These are phyloP conservation scores for Marchantia polymorpha DNA, from an alignment of 225 moss, liverwort and hornwort species.

Conservation along the genomic window DNA sequence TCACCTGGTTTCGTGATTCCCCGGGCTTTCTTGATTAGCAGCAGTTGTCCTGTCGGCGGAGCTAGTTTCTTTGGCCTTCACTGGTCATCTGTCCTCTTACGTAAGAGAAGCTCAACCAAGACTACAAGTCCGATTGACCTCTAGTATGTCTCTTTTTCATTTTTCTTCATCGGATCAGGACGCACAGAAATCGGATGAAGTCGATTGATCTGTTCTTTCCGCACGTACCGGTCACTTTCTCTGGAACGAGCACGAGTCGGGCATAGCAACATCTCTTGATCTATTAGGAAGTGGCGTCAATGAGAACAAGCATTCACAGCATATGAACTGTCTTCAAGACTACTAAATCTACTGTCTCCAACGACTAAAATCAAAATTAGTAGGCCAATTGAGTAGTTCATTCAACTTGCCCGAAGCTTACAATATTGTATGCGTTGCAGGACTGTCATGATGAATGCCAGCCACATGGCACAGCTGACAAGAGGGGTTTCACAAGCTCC, in stretches of 20 bases:
- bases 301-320: background rate
- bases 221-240: background rate
- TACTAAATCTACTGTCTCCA: no score
- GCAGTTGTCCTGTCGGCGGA: no score
- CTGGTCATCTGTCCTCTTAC: no score
- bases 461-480: background rate
- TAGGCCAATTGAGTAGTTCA: background rate
- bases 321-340: no score
- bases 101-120: background rate
- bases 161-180: background rate
- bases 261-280: background rate
- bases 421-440: constrained; percentile 3
- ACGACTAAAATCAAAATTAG: background rate
- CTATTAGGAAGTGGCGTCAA: background rate
- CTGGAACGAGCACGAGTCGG: background rate
- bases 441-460: constrained; percentile 20
- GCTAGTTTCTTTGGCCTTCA: background rate
- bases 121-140: background rate
- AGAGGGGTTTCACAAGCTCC: background rate
- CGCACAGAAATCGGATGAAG: no score
- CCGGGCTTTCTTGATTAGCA: background rate
- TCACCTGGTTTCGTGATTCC: background rate
- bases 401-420: background rate
- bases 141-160: background rate
- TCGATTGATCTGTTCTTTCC: background rate